Percentiles rank a stretch among this genome's conserved stretches.
Conservation (phyloP, 106 monocot species). For the Dactylorhiza incarnata region DNA sequence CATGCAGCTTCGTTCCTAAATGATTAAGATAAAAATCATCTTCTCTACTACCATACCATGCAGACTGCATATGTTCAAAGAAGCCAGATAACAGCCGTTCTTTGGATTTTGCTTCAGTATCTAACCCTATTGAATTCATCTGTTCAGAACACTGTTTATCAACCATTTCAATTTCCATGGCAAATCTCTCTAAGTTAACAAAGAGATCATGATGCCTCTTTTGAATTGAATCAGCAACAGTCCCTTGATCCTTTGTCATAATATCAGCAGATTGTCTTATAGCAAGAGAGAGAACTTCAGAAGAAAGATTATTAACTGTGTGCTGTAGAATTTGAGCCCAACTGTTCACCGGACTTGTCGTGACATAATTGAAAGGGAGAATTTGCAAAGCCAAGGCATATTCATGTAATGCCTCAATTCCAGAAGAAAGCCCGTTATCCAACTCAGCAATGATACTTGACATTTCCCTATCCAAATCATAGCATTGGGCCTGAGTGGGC, state of each 20-base stretch:
- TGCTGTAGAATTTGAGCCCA: slow-evolving; percentile 83
- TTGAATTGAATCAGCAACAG: slow-evolving; percentile 46
- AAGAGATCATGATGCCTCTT: slow-evolving; percentile 62
- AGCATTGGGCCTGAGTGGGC: slow-evolving; percentile 75
- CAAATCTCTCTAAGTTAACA: slow-evolving; percentile 48
- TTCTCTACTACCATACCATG: slow-evolving; percentile 33
- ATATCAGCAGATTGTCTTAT: slow-evolving; percentile 67
- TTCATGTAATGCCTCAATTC: slow-evolving; percentile 58
- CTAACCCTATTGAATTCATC: slow-evolving; percentile 51
- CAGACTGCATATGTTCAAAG: slow-evolving; percentile 61
- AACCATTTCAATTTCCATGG: slow-evolving; percentile 46
- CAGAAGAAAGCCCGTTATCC: slow-evolving; percentile 53
- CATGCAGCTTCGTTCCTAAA: slow-evolving; percentile 17
- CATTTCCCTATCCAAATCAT: slow-evolving; percentile 85
- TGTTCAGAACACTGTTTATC: slow-evolving; percentile 55
- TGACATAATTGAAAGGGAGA: slow-evolving; percentile 73
- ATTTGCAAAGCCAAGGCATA: slow-evolving; percentile 76
- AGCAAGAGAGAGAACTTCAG: slow-evolving; percentile 63
- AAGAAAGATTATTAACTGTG: slow-evolving; percentile 60
- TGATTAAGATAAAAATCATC: slow-evolving; percentile 16
- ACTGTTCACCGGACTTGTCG: slow-evolving; percentile 66
- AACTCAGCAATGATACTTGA: slow-evolving; percentile 56
- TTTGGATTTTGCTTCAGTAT: slow-evolving; percentile 65
- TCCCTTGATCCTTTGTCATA: slow-evolving; percentile 53
- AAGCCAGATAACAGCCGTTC: slow-evolving; percentile 54